phyloP scores from a whole-genome alignment of 2,329 filamentous ascomycete genomes.

The Fonsecaea multimorphosa region DNA sequence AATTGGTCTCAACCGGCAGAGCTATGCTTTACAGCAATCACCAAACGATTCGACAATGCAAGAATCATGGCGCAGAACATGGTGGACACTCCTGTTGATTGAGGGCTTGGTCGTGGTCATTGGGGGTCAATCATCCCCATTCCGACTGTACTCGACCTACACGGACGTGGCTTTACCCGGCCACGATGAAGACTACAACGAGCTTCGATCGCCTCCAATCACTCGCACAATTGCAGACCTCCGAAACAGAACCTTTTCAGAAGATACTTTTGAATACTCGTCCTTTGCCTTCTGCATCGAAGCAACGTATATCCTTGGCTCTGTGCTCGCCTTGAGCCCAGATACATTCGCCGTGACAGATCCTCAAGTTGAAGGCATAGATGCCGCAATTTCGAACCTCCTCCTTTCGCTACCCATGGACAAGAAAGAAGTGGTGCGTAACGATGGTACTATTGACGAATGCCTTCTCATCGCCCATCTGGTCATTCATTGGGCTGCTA shows the following conservation, averaged over 20 bases:
- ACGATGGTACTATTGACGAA: conserved; percentile 77
- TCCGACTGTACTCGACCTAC: conserved; percentile 69
- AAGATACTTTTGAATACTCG: conserved; percentile 74
- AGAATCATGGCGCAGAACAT: conserved; percentile 85
- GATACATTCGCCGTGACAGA: conserved; percentile 44
- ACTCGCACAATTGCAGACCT: conserved; percentile 63
- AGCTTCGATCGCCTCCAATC: conserved; percentile 61
- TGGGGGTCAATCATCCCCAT: conserved; percentile 38
- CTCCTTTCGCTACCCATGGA: conserved; percentile 74
- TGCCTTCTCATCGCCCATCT: conserved; percentile 49
- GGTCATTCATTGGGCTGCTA: conserved; percentile 58
- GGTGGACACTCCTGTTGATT: conserved; percentile 85
- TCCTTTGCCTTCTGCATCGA: conserved; percentile 87
- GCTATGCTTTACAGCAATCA: conserved; percentile 55
- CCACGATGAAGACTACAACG: conserved; percentile 71
- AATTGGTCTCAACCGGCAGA: conserved; percentile 73
- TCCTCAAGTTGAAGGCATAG: conserved; percentile 62
- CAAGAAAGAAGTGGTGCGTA: conserved; percentile 73
- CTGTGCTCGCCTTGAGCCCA: conserved; percentile 64
- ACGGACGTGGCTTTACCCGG: conserved; percentile 78
- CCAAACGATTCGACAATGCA: conserved; percentile 71
- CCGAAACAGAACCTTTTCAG: conserved; percentile 73
- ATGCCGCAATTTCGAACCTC: conserved; percentile 72
- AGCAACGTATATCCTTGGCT: conserved; percentile 76
- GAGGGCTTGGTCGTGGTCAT: conserved; percentile 86